Percentiles rank a stretch among this genome's conserved stretches.
Conservation (phyloP, 2,329 filamentous ascomycete genomes). For the Botryosphaeria dothidea region DNA sequence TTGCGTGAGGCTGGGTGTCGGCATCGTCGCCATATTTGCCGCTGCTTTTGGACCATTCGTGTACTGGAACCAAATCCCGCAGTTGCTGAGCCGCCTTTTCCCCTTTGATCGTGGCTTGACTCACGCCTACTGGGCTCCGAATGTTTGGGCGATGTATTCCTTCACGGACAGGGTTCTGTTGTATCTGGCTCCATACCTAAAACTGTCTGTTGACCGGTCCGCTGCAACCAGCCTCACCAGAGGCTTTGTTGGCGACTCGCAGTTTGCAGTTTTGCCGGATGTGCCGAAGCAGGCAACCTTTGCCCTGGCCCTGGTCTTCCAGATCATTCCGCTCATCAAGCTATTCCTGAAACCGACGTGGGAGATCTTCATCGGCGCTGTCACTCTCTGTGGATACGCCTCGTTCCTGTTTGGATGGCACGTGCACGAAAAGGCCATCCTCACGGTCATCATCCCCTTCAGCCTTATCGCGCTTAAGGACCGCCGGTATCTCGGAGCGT, state of each 20-base stretch:
- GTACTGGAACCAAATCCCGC: constrained; percentile 76
- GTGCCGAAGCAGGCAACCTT: constrained; percentile 82
- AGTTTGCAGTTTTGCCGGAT: constrained; percentile 90
- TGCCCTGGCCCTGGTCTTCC: constrained; percentile 76
- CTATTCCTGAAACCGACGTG: constrained; percentile 79
- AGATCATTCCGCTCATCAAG: constrained; percentile 70
- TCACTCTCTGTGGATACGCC: constrained; percentile 91
- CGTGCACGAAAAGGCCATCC: constrained; percentile 95
- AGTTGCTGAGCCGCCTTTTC: constrained; percentile 82
- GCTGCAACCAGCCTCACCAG: constrained; percentile 88
- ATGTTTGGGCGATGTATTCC: constrained; percentile 95
- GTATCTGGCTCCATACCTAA: constrained; percentile 75
- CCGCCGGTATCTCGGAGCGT: constrained; percentile 85
- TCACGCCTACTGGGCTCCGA: constrained; percentile 98
- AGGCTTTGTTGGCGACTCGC: constrained; percentile 88
- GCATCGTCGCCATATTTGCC: constrained; percentile 70
- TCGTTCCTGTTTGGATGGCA: constrained; percentile 99
- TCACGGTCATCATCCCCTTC: constrained; percentile 93
- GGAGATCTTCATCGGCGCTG: constrained; percentile 84
- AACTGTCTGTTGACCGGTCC: constrained; percentile 69
- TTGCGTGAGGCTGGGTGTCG: constrained; percentile 76
- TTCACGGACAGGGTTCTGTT: constrained; percentile 85
- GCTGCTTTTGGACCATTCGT: constrained; percentile 90
- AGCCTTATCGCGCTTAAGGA: constrained; percentile 89
- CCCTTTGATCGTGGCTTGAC: constrained; percentile 92